Conservation (phyloP, 1,284 basidiomycete species). For the Ceratobasidium sp. region DNA sequence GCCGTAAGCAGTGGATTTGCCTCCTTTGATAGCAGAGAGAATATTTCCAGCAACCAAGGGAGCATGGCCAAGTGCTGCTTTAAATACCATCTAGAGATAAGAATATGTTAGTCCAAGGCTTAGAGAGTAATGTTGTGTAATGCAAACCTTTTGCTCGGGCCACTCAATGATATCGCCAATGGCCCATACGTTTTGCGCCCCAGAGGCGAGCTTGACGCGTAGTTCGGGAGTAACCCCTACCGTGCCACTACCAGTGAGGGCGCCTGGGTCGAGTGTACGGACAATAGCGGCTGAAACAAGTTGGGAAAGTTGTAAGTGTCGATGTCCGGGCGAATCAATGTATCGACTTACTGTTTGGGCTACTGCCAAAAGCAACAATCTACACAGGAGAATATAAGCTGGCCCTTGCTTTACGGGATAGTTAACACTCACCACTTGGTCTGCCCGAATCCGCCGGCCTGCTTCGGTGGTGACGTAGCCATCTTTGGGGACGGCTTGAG, state of each 20-base stretch:
- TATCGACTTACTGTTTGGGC: constrained; percentile 27
- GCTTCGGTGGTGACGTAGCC: constrained; percentile 64
- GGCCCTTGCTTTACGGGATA: background rate
- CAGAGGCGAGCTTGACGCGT: constrained; percentile 45
- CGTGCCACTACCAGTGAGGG: constrained; percentile 14
- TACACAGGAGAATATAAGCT: background rate
- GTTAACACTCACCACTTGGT: constrained; percentile 66
- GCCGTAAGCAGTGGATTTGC: constrained; percentile 31
- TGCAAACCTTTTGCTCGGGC: constrained; percentile 45
- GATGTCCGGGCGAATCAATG: background rate
- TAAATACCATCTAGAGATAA: constrained; percentile 35
- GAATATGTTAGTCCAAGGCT: background rate
- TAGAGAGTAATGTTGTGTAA: background rate
- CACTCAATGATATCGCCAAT: constrained; percentile 50
- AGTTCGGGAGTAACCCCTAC: constrained; percentile 47
- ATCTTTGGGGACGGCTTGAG: constrained; percentile 47
- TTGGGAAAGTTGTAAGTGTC: background rate
- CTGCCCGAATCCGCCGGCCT: constrained; percentile 67
- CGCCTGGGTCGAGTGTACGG: constrained; percentile 27
- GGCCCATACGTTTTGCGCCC: constrained; percentile 47
- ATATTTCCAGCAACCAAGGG: constrained; percentile 46
- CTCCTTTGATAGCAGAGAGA: constrained; percentile 44
- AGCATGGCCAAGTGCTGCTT: constrained; percentile 32
- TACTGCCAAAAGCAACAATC: constrained; percentile 28
- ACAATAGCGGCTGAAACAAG: constrained; percentile 20